Conservation (phyloP, 1,284 basidiomycete genomes). For the Leccinum proliferum region DNA sequence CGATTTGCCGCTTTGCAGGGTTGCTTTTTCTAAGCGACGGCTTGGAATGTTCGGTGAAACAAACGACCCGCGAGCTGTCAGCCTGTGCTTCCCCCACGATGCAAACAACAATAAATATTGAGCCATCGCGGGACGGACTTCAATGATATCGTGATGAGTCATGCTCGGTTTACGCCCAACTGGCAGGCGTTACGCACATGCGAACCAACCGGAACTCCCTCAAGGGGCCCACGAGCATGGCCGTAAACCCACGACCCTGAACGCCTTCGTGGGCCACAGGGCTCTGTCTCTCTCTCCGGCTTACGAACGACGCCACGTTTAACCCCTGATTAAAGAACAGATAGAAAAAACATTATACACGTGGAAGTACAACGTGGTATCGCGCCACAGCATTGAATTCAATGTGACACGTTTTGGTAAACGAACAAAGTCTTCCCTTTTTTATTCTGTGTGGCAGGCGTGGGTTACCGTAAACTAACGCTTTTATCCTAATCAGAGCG, state of each 20-base stretch:
- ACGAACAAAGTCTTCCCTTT: not conserved
- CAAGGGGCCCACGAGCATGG: not conserved
- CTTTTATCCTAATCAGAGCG: not conserved
- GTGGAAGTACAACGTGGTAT: not conserved
- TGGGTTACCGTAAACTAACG: conserved; percentile 2
- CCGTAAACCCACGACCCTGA: conserved; percentile 15
- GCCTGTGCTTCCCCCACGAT: not conserved
- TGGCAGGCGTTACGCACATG: not conserved
- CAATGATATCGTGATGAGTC: not conserved
- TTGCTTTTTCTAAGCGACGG: not conserved
- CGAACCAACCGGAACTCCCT: not conserved
- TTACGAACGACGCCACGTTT: not conserved
- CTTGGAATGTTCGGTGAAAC: not conserved
- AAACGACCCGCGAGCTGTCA: not conserved
- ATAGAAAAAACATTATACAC: not conserved
- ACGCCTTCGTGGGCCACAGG: not conserved
- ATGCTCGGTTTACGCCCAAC: not conserved
- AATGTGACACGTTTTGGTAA: not conserved
- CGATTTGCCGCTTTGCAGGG: not conserved
- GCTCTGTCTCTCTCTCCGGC: not conserved
- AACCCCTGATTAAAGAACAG: not conserved
- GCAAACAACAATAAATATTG: not conserved
- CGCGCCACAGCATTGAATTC: not conserved
- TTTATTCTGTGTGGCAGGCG: not conserved
- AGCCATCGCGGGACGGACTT: not conserved